Percentiles rank a stretch among this genome's conserved stretches.
phyloP scores from a whole-genome alignment of 768 basidiomycete genomes.

The Phylloporus sp. region DNA sequence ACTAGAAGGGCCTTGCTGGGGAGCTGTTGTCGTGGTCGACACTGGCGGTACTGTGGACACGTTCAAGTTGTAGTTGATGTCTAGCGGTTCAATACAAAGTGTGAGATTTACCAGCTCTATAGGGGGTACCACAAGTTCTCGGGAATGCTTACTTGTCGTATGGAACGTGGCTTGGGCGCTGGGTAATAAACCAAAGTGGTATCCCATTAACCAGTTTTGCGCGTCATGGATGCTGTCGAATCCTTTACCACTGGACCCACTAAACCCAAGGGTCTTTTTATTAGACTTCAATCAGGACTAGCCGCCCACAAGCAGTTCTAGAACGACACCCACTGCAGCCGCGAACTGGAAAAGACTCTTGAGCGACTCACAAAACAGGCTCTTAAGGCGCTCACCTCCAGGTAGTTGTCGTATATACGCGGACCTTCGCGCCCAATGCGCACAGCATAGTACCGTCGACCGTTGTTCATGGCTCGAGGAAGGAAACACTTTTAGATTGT shows the following conservation, averaged over 20 bases:
- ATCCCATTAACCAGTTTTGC: slow-evolving; percentile 19
- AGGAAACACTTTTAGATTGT: too few relatives aligned
- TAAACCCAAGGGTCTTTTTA: slow-evolving; percentile 27
- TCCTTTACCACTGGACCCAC: slow-evolving; percentile 31
- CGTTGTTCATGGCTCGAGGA: slow-evolving; percentile 8
- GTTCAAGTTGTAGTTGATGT: slow-evolving; percentile 19
- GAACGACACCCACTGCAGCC: slow-evolving; percentile 19
- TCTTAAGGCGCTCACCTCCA: slow-evolving; percentile 21
- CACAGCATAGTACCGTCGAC: slow-evolving; percentile 34
- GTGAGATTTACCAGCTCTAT: not conserved
- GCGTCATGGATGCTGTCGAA: slow-evolving; percentile 30
- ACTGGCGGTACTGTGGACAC: slow-evolving; percentile 8
- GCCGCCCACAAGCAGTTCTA: not conserved
- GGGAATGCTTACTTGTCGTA: slow-evolving; percentile 17
- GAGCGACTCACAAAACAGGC: not conserved
- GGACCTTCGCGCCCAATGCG: slow-evolving; percentile 33
- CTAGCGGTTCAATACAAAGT: not conserved
- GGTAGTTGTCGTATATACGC: slow-evolving; percentile 28
- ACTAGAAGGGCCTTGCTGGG: not conserved
- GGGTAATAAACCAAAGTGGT: slow-evolving; percentile 9
- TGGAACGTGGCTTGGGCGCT: slow-evolving; percentile 5
- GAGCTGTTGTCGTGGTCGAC: not conserved
- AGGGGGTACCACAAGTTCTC: not conserved
- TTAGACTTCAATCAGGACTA: not conserved
- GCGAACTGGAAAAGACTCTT: slow-evolving; percentile 17